These are phyloP conservation scores for Nannizziopsis barbatae DNA, from an alignment of 2,329 filamentous ascomycete genomes.

Conservation along the genomic window DNA sequence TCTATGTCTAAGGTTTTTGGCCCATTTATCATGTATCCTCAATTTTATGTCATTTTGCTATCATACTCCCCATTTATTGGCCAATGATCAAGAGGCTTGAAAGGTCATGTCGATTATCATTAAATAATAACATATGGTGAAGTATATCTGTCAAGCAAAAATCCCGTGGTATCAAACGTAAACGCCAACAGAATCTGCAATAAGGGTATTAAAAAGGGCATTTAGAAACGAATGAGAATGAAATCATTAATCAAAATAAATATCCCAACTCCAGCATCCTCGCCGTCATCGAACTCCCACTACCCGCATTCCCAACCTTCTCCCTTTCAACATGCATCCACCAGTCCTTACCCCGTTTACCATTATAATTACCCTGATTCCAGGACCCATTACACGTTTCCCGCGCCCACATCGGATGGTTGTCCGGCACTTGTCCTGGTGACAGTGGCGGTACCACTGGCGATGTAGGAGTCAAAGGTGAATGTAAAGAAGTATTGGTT, in stretches of 20 bases:
- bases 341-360: conserved; percentile 34
- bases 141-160: too few species aligned
- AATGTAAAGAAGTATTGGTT: neutral
- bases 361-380: conserved; percentile 27
- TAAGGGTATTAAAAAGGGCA: conserved; percentile 4
- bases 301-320: conserved; percentile 17
- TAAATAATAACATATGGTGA: too few species aligned
- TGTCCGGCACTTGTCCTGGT: conserved; percentile 14
- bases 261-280: conserved; percentile 4
- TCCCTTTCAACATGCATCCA: conserved; percentile 38
- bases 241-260: conserved; percentile 16
- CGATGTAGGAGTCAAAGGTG: conserved; percentile 2
- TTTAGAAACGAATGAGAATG: conserved; percentile 7
- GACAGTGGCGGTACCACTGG: neutral
- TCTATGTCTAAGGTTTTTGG: conserved; percentile 28
- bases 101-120: neutral
- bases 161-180: neutral
- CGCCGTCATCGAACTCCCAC: neutral
- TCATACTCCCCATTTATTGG: neutral
- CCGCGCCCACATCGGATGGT: conserved; percentile 31
- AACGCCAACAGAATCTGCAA: neutral
- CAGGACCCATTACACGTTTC: conserved; percentile 36
- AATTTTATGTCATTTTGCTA: conserved; percentile 9
- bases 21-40: conserved; percentile 10
- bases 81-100: conserved; percentile 8